Base-by-base conservation (phyloP, 805 yeast genomes). In the Martiniozyma abietophila region DNA sequence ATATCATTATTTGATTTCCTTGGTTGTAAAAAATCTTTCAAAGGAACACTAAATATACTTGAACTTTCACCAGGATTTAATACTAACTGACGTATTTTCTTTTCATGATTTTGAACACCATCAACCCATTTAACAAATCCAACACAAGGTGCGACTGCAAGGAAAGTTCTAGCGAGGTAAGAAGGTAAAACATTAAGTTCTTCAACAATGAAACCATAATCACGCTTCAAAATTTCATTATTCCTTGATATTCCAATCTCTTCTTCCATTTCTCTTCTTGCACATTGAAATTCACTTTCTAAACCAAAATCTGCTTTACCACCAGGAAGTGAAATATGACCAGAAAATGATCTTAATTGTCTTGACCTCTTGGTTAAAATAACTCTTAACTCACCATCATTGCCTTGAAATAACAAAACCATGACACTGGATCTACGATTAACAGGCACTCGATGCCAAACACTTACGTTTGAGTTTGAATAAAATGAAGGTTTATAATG, bases 261-360 rank as follows among this genome's bases (percentile, higher is more conserved):
- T 51, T 88, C 97, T 36, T 67, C 70, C 41, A 86, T 75, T 54
- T 88, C 97, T 21, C 97, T 62, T 39, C 94, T 63, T 0, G 95
- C 80, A 25, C 80, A 78, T 28, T 70, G 68, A 67, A 80, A 77
- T 38, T 81, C 83, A 10, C 69, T 56, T 46, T 84, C 85, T 14
- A 69, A 61, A 1, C 68, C 74, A 27, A 45, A 50, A 53, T 88
- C 96, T 4, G 94, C 86, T 50, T 80, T 83, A 7, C 96, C 97
- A 3, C 97, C 97, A 4, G 97, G 97, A 7, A 88, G 63, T 2
- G 96, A 84, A 5, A 82, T 81, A 53, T 88, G 95, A 5, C 96
- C 96, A 0, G 92, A 80, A 58, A 86, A 88, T 34, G 72, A 72
- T 31, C 75, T 64, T 46, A 89, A 62, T 24, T 67, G 63, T 31